Conservation (phyloP, 371 early-diverging fungal genomes). For the Catenaria anguillulae region DNA sequence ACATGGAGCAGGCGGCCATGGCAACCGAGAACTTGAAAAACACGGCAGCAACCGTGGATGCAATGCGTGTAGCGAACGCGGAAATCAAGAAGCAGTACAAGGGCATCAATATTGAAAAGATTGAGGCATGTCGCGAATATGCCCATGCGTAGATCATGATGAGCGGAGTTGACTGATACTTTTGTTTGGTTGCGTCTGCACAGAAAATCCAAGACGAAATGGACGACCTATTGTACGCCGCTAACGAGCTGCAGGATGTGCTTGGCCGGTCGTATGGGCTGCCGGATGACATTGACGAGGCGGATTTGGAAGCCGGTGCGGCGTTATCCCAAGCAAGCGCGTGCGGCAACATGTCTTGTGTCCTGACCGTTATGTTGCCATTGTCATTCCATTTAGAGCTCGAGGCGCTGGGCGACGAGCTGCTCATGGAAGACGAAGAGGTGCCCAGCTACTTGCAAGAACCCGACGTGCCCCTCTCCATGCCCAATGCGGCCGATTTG, state of each 20-base stretch:
- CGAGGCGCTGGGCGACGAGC: constrained; percentile 85
- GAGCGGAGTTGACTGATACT: constrained; percentile 77
- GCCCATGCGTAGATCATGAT: constrained; percentile 56
- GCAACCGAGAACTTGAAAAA: constrained; percentile 87
- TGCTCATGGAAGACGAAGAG: constrained; percentile 64
- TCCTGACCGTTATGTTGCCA: neutral
- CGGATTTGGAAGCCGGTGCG: constrained; percentile 83
- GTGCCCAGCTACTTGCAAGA: constrained; percentile 39
- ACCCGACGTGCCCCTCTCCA: neutral
- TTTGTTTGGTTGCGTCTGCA: constrained; percentile 53
- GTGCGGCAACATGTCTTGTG: constrained; percentile 16
- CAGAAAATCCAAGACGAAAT: constrained; percentile 90
- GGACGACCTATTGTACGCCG: constrained; percentile 86
- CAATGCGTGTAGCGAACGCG: constrained; percentile 85
- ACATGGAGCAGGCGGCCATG: constrained; percentile 92
- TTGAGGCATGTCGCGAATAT: constrained; percentile 75
- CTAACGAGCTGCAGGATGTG: constrained; percentile 89
- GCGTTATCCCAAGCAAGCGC: constrained; percentile 33
- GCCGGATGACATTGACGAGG: constrained; percentile 89
- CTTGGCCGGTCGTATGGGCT: constrained; percentile 76
- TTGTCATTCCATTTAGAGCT: constrained; percentile 36
- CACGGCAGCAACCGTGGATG: constrained; percentile 81
- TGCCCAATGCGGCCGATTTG: neutral
- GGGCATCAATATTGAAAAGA: constrained; percentile 76
- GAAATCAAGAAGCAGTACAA: constrained; percentile 89